Evolutionary conservation across 2,329 filamentous ascomycete genomes (phyloP).

Genomic region (Sporothrix curviconia): DNA sequence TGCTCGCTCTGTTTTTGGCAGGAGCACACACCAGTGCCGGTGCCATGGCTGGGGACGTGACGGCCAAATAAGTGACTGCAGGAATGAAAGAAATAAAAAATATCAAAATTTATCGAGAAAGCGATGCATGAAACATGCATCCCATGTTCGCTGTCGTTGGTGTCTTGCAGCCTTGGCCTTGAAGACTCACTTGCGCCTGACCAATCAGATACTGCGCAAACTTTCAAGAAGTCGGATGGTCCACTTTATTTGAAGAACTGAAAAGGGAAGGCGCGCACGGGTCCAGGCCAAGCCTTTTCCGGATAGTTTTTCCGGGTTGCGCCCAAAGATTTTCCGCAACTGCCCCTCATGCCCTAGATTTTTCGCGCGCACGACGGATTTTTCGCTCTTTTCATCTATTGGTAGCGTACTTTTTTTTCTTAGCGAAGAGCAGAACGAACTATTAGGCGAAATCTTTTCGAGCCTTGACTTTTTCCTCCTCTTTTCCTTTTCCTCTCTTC

Average conservation of each 20-base stretch:
- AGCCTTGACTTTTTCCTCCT: background rate
- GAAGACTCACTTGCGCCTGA: background rate
- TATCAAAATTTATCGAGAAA: background rate
- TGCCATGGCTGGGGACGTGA: constrained; percentile 69
- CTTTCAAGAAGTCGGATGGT: no score
- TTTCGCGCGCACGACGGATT: constrained; percentile 15
- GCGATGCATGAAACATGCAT: background rate
- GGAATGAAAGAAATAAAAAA: constrained; percentile 6
- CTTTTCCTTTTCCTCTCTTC: constrained; percentile 21
- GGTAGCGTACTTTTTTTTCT: constrained; percentile 10
- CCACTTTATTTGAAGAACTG: constrained; percentile 5
- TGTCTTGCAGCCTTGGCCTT: constrained; percentile 12
- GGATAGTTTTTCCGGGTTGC: background rate
- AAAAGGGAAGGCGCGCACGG: background rate
- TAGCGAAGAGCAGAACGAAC: no score
- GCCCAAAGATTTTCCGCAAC: constrained; percentile 10
- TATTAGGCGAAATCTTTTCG: constrained; percentile 3
- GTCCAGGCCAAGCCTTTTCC: background rate
- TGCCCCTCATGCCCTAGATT: constrained; percentile 21
- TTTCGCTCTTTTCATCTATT: constrained; percentile 2
- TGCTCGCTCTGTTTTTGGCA: constrained; percentile 72
- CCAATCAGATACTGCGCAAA: no score
- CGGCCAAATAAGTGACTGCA: no score
- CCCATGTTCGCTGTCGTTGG: background rate
- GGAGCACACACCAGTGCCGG: constrained; percentile 66